These are phyloP conservation scores for Closterium sp. DNA, from an alignment of 139 green algal species.

Conservation along the genomic window DNA sequence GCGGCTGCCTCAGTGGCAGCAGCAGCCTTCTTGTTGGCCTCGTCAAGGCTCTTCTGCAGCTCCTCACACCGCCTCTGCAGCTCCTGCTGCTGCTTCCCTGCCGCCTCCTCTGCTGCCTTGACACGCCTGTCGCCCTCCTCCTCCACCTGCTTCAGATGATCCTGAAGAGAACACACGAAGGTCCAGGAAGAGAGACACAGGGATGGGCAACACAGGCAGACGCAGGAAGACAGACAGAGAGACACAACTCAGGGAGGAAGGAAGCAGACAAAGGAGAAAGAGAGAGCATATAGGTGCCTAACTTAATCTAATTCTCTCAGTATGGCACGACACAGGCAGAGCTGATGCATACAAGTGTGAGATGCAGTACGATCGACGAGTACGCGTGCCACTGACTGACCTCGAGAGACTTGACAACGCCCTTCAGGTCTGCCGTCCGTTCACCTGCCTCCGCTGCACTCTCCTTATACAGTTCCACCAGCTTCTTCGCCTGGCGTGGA, in stretches of 20 bases:
- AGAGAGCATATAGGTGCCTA: no score
- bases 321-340: no score
- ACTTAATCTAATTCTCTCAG: no score
- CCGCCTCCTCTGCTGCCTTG: not conserved
- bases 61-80: not conserved
- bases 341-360: no score
- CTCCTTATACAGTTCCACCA: slow-evolving; percentile 45
- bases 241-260: no score
- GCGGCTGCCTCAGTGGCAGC: slow-evolving; percentile 7
- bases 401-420: slow-evolving; percentile 44
- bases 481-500: no score
- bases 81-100: slow-evolving; percentile 10
- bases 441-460: slow-evolving; percentile 8
- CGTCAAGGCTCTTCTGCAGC: slow-evolving; percentile 26
- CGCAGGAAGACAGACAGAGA: no score
- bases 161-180: not conserved
- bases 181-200: no score
- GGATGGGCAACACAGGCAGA: no score
- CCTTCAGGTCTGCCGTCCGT: slow-evolving; percentile 25
- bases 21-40: not conserved
- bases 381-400: not conserved
- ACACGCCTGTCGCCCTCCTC: not conserved
- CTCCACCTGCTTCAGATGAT: slow-evolving; percentile 30
- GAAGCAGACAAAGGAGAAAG: no score
- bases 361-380: no score